Evolutionary conservation across 179 eudicot genomes (phyloP), one percentile per base, ranked within the genome.

Genomic region (Spinacia oleracea): DNA sequence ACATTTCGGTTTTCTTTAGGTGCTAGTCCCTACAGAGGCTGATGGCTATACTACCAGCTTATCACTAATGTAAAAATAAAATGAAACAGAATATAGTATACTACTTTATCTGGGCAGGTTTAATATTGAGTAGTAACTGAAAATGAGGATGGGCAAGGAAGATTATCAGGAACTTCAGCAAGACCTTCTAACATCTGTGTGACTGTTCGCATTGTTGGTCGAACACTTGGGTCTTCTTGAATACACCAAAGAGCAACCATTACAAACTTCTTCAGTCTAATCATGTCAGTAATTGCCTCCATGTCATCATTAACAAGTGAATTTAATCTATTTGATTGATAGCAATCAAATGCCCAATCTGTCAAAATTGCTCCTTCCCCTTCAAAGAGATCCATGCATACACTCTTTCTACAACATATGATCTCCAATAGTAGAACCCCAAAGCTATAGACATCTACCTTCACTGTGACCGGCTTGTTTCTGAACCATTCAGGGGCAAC

Each of bases 401-500:
- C 42, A 55, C 70, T 78, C 55, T 63, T 83, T 31, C 80, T 32
- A 42, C 89, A 84, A 48, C 67, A 78, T 48, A 85, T 46, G 32
- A 85, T 77, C 82, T 85, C 88, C 25, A 85, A 46, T 42, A 85
- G n/a, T 72, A 87, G n/a, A 35, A 81, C 85, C 5, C 89, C 89
- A 2, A 82, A 84, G 71, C 89, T 84, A 5, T 82, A 87, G 12
- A 87, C 87, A 20, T 87, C 88, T 1, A 87, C 89, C 65, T 87
- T 83, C 5, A 59, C 81, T 1, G 88, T 79, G 38, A 84, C 67
- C 0, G 88, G 89, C 45, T 58, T 77, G 78, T 83, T 87, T 74
- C 80, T 79, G 69, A 87, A 85, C 87, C 88, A 87, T 67, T 87
- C 90, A 5, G 87, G 87, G 23, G 88, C 90, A 29, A 87, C 83